phyloP scores from a whole-genome alignment of 2,329 filamentous ascomycete genomes.

The Sordariomycetes sp. region DNA sequence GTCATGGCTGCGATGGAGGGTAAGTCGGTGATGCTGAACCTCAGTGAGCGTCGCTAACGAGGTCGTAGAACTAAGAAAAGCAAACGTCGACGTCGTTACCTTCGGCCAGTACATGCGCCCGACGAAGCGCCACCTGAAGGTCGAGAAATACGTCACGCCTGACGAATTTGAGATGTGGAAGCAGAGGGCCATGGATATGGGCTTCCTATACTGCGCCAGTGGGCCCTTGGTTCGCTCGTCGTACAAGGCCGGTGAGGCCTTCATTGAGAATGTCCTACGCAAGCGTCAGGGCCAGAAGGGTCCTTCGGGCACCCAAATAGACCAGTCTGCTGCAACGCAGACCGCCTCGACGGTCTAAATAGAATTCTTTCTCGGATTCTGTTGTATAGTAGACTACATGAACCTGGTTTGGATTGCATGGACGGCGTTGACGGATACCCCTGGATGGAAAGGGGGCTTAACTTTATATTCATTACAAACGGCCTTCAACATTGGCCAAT shows the following conservation, averaged over 20 bases:
- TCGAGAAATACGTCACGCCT: conserved; percentile 89
- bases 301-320: conserved; percentile 20
- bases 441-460: not conserved
- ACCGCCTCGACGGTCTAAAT: conserved; percentile 9
- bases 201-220: conserved; percentile 92
- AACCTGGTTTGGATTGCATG: too few species aligned
- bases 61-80: conserved; percentile 60
- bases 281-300: conserved; percentile 54
- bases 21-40: conserved; percentile 22
- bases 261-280: conserved; percentile 95
- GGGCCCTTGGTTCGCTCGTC: conserved; percentile 88
- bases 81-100: conserved; percentile 86
- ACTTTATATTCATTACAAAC: conserved; percentile 1
- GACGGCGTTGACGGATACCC: conserved; percentile 4
- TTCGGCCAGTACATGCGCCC: conserved; percentile 99
- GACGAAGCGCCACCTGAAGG: conserved; percentile 95
- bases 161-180: conserved; percentile 89
- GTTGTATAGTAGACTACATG: not conserved
- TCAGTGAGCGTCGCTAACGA: not conserved
- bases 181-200: conserved; percentile 82
- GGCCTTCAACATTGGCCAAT: conserved; percentile 8
- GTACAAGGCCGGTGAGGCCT: conserved; percentile 96
- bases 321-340: conserved; percentile 29
- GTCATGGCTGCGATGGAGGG: conserved; percentile 68
- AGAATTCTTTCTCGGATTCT: not conserved